Evolutionary conservation across 805 yeast species (phyloP).

Genomic region (Candida xiaguanensis): DNA sequence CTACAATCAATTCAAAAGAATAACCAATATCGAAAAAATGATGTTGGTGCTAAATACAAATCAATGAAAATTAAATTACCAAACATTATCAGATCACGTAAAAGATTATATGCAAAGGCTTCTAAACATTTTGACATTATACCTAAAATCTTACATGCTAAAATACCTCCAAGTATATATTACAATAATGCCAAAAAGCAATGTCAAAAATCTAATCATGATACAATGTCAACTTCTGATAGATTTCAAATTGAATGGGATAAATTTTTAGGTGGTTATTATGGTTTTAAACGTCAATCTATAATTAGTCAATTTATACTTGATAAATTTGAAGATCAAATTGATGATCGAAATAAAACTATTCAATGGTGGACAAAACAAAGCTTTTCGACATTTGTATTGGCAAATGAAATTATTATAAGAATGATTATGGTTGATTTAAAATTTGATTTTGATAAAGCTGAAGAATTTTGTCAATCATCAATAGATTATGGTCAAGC

Average conservation of each 20-base stretch:
- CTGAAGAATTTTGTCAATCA: slow-evolving; percentile 42
- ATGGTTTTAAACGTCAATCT: slow-evolving; percentile 57
- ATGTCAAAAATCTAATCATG: slow-evolving; percentile 33
- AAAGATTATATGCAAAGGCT: slow-evolving; percentile 24
- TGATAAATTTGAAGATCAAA: slow-evolving; percentile 22
- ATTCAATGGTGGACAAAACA: slow-evolving; percentile 59
- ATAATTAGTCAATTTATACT: slow-evolving; percentile 43
- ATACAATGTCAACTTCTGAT: slow-evolving; percentile 45
- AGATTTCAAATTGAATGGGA: slow-evolving; percentile 44
- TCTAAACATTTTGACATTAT: slow-evolving; percentile 29
- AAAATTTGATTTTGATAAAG: slow-evolving; percentile 32
- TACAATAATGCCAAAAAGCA: slow-evolving; percentile 48
- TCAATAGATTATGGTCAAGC: slow-evolving; percentile 48
- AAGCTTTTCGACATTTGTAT: slow-evolving; percentile 53
- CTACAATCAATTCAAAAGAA: slow-evolving; percentile 10
- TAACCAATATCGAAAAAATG: slow-evolving; percentile 8
- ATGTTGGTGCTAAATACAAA: slow-evolving; percentile 14
- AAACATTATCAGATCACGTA: slow-evolving; percentile 23
- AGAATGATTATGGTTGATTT: slow-evolving; percentile 49
- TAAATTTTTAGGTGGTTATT: slow-evolving; percentile 53
- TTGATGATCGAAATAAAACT: slow-evolving; percentile 39
- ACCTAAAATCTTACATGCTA: slow-evolving; percentile 42
- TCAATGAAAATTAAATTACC: slow-evolving; percentile 16
- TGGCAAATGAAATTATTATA: slow-evolving; percentile 61
- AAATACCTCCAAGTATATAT: slow-evolving; percentile 40